Evolutionary conservation across 352 stramenopile species (phyloP).

Genomic region (Globisporangium carolinianum): DNA sequence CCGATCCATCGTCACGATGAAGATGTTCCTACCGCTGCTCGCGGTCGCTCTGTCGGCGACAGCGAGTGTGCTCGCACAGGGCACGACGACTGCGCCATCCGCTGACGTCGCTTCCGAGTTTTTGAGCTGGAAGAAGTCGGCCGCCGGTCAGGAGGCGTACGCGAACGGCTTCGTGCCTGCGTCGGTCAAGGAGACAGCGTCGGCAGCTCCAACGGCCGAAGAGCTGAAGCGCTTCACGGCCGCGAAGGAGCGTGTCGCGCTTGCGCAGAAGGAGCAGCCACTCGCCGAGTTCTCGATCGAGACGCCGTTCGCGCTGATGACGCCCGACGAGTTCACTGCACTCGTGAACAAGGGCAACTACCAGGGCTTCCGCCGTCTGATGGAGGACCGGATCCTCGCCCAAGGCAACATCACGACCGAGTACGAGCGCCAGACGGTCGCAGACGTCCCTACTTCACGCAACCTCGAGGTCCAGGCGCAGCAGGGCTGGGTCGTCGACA

Average conservation of each 20-base stretch:
- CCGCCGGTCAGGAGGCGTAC: constrained; percentile 6
- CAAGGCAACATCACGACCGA: background rate
- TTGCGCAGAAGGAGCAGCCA: constrained; percentile 37
- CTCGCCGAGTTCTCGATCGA: constrained; percentile 55
- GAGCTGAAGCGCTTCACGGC: constrained; percentile 12
- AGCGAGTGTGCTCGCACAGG: background rate
- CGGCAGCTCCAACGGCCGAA: constrained; percentile 1
- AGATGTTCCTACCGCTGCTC: background rate
- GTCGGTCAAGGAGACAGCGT: background rate
- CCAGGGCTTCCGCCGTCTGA: constrained; percentile 4
- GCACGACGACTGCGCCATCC: background rate
- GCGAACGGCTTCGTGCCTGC: background rate
- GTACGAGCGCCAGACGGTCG: background rate
- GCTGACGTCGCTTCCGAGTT: background rate
- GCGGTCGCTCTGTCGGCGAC: background rate
- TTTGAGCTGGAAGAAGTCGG: constrained; percentile 10
- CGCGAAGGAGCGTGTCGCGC: constrained; percentile 17
- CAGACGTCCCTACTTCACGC: background rate
- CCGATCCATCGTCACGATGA: background rate
- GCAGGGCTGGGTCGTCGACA: constrained; percentile 1
- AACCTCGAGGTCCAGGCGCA: background rate
- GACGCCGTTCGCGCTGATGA: constrained; percentile 65
- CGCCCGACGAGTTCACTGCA: constrained; percentile 45
- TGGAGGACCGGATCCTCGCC: background rate
- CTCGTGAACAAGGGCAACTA: constrained; percentile 20